Percentiles rank a stretch among this genome's conserved stretches.
Evolutionary conservation across 495 filamentous ascomycete species (phyloP).

Genomic region (Parathielavia appendiculata): DNA sequence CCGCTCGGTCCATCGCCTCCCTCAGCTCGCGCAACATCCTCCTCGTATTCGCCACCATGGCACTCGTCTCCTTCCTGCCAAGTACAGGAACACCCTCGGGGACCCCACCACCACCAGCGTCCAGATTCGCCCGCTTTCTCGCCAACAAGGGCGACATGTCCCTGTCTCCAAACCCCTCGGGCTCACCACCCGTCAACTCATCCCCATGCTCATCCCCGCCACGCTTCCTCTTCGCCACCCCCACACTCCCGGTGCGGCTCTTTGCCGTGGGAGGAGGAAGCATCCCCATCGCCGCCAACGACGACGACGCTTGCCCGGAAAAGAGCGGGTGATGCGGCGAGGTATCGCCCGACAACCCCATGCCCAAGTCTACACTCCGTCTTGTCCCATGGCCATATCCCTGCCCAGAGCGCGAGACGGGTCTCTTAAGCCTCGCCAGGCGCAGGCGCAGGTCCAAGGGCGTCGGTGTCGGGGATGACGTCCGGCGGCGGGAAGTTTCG

Average conservation of each 20-base stretch:
- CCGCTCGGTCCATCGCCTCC: conserved; percentile 27
- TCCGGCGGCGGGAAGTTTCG: background rate
- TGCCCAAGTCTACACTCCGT: conserved; percentile 7
- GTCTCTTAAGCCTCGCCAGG: conserved; percentile 4
- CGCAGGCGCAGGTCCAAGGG: conserved; percentile 11
- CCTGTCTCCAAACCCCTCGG: background rate
- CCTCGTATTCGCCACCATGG: conserved; percentile 27
- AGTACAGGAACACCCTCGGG: background rate
- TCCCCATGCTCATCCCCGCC: background rate
- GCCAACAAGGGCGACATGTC: conserved; percentile 7
- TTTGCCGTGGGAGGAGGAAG: background rate
- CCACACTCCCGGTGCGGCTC: background rate
- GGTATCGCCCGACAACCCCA: background rate
- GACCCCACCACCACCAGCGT: background rate
- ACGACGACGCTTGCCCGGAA: too few species aligned
- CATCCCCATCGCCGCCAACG: background rate
- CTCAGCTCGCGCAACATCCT: conserved; percentile 31
- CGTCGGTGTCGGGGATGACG: conserved; percentile 10
- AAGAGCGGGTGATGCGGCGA: conserved; percentile 6
- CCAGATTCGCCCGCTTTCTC: conserved; percentile 9
- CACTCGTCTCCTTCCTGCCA: conserved; percentile 17
- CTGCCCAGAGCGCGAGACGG: background rate
- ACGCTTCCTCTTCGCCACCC: conserved; percentile 15
- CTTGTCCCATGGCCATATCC: background rate
- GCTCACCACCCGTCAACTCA: background rate